Percentiles rank a stretch among this genome's conserved stretches.
Evolutionary conservation across 2,329 filamentous ascomycete species (phyloP).

Genomic region (Aspergillus terreus): DNA sequence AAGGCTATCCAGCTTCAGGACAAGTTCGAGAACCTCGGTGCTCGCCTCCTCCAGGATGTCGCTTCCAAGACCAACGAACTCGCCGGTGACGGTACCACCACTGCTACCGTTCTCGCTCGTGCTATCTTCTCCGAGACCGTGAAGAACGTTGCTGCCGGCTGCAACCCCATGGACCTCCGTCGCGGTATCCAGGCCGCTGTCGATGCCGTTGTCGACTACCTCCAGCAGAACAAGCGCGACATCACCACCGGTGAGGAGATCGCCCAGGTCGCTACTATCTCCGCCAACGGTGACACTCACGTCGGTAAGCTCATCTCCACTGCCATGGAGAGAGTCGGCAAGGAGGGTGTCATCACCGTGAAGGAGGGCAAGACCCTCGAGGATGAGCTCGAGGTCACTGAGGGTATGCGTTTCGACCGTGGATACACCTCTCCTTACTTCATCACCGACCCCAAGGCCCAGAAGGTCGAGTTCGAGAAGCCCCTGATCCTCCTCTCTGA

Average conservation of each 20-base stretch:
- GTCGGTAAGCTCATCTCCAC: constrained; percentile 94
- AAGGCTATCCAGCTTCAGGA: constrained; percentile 91
- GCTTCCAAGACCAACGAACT: constrained; percentile 99
- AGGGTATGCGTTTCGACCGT: constrained; percentile 99
- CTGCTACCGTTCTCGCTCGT: constrained; percentile 91
- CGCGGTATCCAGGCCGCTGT: constrained; percentile 96
- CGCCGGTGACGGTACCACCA: constrained; percentile 97
- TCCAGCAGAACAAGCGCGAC: constrained; percentile 94
- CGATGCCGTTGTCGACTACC: constrained; percentile 87
- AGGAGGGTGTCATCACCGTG: constrained; percentile 99
- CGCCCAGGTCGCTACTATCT: constrained; percentile 96
- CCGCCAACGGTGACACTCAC: constrained; percentile 92
- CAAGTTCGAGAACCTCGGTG: constrained; percentile 99
- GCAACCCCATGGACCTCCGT: constrained; percentile 99
- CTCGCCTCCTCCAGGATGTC: constrained; percentile 93
- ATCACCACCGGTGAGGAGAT: constrained; percentile 98
- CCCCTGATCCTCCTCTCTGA: constrained; percentile 96
- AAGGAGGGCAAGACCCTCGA: constrained; percentile 99
- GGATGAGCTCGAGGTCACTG: constrained; percentile 97
- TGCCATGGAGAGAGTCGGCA: constrained; percentile 99
- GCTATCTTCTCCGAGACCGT: constrained; percentile 99
- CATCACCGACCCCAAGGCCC: constrained; percentile 97
- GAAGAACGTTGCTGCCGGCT: constrained; percentile 98
- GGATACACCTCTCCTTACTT: constrained; percentile 99
- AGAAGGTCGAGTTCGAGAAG: constrained; percentile 99